Evolutionary conservation across 2,329 filamentous ascomycete genomes (phyloP), one percentile per base, ranked within the genome.

Genomic region (Fusarium sambucinum): DNA sequence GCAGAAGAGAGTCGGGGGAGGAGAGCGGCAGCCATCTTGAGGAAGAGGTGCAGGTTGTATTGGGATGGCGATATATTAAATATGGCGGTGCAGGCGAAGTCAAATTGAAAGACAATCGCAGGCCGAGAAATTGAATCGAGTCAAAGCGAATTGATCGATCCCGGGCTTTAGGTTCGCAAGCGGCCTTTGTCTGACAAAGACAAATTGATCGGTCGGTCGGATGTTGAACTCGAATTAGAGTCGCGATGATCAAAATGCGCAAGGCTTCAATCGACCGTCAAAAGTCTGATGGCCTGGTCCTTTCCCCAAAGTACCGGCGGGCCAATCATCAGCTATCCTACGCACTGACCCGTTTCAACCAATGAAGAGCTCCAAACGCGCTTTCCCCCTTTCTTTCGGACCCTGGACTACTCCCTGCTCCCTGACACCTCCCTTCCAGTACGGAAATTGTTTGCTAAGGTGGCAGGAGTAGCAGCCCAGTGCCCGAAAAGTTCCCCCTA

Each of bases 1-100:
- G 81, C 74, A 45, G 82, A 76, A 46, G 83, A 80, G 46, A 88
- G 77, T 63, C 85, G 82, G 51, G 89, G 87, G 59, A 91, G 79
- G 67, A 91, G 83, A 47, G 85, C 80, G 23, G 83, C 78, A 47
- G 84, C 84, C 85, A 87, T 87, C 54, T 70, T 79, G 73, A 71
- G 50, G 46, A 56, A 63, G 53, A 63, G 16, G 5, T 42, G 27
- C 52, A 58, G 30, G 55, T 50, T 19, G 53, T 32, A 42, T 55
- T 53, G 45, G 27, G 46, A 60, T 69, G 48, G 29, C 45, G 53
- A 52, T 61, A 45, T 56, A 41, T 56, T 32, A 32, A 48, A 38
- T 54, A 51, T 35, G 41, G 59, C 40, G 58, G 61, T 68, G 38
- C 46, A 51, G 38, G 67, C 30, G 38, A 33, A 55, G 63, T 46